Base-by-base conservation (phyloP, 805 yeast genomes). In the Lipomyces oligophaga region DNA sequence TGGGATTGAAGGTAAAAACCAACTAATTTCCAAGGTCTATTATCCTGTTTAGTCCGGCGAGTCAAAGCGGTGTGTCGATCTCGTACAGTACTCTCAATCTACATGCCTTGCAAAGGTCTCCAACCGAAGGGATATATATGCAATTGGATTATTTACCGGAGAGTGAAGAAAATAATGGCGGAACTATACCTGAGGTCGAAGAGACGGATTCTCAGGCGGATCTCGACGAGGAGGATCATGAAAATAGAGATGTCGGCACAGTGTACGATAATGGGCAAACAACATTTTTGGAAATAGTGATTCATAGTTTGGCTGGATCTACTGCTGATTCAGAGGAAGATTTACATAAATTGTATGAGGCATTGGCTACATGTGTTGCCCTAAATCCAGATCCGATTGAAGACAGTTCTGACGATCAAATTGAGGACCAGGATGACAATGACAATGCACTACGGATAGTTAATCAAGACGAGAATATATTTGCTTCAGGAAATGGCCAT, bases 61-160 rank as follows among this genome's bases (percentile, higher is more conserved):
- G 34, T 13, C 18, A 16, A 2, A 32, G 24, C 22, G 51, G 54
- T 11, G 15, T 40, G 3, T 11, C 34, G 11, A 46, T 49, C 18
- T 51, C 54, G 13, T 42, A 36, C 31, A 16, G 32, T 4, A 10
- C 24, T n/a, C 10, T 50, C 8, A 43, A 45, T 7, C 43, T 50
- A 11, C 52, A 47, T 16, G 55, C 55, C 5, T 34, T 47, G 16
- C 55, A 50, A 30, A 28, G 55, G 6, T 16, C 13, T 10, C 55
- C 52, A 13, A 34, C 25, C 5, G 10, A 33, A 4, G 51, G 39
- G 16, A 26, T 50, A 16, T 50, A 50, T 19, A n/a, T 50, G 19
- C 55, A 47, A 25, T 40, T 50, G 15, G 55, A 50, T 20, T 22
- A n/a, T 7, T 20, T 47, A 5, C 43, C 47, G 15, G 34, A 33